A percentile compares a stretch with the other conserved stretches of the same genome.
phyloP scores from a whole-genome alignment of 768 basidiomycete species.

The Hydnum rufescens region DNA sequence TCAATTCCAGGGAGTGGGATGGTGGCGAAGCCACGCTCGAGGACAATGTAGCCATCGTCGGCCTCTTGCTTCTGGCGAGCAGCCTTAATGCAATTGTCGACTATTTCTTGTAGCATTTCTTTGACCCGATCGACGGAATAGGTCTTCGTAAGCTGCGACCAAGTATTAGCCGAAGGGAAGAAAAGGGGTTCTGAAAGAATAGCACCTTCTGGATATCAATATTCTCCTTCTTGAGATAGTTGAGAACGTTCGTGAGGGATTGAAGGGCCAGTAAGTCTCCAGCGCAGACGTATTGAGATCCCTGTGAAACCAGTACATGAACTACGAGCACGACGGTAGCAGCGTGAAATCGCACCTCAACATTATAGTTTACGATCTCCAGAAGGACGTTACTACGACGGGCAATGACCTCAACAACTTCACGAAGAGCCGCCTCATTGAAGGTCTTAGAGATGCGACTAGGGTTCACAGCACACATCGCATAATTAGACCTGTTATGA shows the following conservation, averaged over 20 bases:
- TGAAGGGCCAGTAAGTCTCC: constrained; percentile 88
- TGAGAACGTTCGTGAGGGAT: constrained; percentile 87
- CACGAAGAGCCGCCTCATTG: constrained; percentile 86
- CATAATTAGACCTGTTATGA: constrained; percentile 85
- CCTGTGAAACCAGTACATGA: constrained; percentile 27
- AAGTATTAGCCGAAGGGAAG: too few relatives aligned
- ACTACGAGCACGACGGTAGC: not conserved
- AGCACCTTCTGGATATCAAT: constrained; percentile 75
- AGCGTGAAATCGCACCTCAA: constrained; percentile 36
- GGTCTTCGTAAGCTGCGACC: constrained; percentile 66
- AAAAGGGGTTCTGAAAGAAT: not conserved
- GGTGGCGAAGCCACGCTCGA: constrained; percentile 93
- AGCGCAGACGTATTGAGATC: constrained; percentile 99
- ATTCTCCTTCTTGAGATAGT: constrained; percentile 92
- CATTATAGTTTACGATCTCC: constrained; percentile 97
- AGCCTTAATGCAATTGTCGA: constrained; percentile 57
- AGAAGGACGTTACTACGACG: constrained; percentile 57
- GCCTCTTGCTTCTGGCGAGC: constrained; percentile 57
- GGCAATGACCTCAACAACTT: constrained; percentile 85
- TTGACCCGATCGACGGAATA: constrained; percentile 85
- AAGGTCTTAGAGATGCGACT: constrained; percentile 87
- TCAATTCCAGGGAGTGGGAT: constrained; percentile 94
- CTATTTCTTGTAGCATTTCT: constrained; percentile 86
- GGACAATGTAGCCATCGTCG: constrained; percentile 82
- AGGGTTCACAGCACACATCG: constrained; percentile 99